Evolutionary conservation across 2,329 filamentous ascomycete species (phyloP).

Genomic region (Fusarium austroafricanum): DNA sequence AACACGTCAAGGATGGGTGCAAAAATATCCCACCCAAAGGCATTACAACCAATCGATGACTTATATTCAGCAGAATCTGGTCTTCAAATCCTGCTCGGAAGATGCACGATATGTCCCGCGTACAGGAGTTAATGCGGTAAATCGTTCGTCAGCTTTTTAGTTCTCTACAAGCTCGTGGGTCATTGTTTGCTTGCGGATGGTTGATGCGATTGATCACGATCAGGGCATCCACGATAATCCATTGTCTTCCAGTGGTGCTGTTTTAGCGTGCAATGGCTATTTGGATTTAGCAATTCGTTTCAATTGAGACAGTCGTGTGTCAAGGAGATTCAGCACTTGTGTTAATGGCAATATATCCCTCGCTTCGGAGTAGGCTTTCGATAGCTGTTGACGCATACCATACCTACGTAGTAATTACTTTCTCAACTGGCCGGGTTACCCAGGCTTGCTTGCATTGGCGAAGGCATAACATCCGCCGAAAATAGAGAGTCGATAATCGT

Average conservation of each 20-base stretch:
- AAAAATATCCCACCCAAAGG: slow-evolving; percentile 28
- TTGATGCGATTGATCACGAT: slow-evolving; percentile 20
- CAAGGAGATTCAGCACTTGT: too few species aligned
- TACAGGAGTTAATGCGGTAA: slow-evolving; percentile 35
- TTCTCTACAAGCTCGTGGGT: slow-evolving; percentile 20
- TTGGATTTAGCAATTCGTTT: neutral
- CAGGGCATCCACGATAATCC: neutral
- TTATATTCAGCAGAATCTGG: slow-evolving; percentile 26
- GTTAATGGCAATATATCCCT: neutral
- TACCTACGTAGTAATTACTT: too few species aligned
- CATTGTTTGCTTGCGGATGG: slow-evolving; percentile 13
- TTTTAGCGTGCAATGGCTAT: neutral
- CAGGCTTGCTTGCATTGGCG: slow-evolving; percentile 30
- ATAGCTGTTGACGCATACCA: too few species aligned
- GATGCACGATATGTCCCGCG: slow-evolving; percentile 42
- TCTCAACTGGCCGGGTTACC: slow-evolving; percentile 5
- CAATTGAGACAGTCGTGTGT: neutral
- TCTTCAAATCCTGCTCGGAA: slow-evolving; percentile 38
- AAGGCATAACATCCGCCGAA: neutral
- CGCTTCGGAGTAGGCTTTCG: too few species aligned
- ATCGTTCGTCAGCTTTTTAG: slow-evolving; percentile 36
- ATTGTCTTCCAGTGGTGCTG: neutral
- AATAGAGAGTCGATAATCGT: slow-evolving; percentile 10
- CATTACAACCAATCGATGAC: slow-evolving; percentile 35
- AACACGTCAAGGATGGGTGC: slow-evolving; percentile 44